Conservation (phyloP, 768 basidiomycete species). For the Boletus reticulatus region DNA sequence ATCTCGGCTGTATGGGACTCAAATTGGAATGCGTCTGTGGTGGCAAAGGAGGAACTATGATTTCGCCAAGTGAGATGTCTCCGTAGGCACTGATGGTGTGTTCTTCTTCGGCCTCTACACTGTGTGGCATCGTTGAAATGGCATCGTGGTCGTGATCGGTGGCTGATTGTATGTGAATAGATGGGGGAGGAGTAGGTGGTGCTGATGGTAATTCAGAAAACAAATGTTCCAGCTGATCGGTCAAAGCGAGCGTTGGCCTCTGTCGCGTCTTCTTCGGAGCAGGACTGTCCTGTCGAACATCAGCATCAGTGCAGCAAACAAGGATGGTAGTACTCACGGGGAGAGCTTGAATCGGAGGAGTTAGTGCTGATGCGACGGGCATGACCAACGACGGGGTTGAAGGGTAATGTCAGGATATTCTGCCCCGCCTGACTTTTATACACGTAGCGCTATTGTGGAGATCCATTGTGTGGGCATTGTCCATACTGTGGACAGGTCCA, state of each 20-base stretch:
- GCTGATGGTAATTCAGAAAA: background rate
- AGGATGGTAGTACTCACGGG: slow-evolving; percentile 2
- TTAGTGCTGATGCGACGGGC: background rate
- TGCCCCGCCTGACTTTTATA: slow-evolving; percentile 11
- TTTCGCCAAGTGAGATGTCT: slow-evolving; percentile 42
- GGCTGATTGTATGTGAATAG: background rate
- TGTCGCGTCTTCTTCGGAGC: background rate
- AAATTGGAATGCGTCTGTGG: background rate
- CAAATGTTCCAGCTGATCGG: background rate
- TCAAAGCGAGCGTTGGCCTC: background rate
- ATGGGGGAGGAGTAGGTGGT: background rate
- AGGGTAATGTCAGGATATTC: background rate
- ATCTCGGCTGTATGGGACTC: background rate
- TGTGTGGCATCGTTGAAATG: background rate
- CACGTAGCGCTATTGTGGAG: slow-evolving; percentile 2
- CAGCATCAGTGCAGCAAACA: background rate
- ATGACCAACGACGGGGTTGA: slow-evolving; percentile 3
- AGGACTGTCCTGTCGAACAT: slow-evolving; percentile 8
- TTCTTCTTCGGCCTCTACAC: slow-evolving; percentile 30
- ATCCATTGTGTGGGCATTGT: slow-evolving; percentile 12
- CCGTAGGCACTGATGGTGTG: slow-evolving; percentile 44
- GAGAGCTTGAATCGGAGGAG: background rate
- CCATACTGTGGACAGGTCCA: slow-evolving; percentile 4
- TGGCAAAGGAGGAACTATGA: slow-evolving; percentile 32
- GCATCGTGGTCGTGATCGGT: background rate